phyloP scores from a whole-genome alignment of 768 basidiomycete genomes.

The Leccinum rimulosum region DNA sequence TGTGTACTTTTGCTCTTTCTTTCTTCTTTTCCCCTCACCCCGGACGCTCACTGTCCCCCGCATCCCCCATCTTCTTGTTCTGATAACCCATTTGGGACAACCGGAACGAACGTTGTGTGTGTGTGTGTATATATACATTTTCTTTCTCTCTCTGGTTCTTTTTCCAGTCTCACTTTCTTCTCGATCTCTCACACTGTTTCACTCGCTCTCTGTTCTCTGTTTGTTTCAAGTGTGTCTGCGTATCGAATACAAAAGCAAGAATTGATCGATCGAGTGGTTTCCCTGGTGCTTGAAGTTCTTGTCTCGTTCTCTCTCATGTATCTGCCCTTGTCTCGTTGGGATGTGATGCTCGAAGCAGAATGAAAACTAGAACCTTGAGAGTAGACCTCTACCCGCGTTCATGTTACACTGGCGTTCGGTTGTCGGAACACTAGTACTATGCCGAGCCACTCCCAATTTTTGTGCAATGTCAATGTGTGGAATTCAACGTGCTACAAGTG shows the following conservation, averaged over 20 bases:
- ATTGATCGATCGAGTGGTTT: neutral
- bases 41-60: neutral
- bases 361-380: too few relatives aligned
- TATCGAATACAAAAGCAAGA: neutral
- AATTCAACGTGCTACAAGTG: neutral
- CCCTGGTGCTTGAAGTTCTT: neutral
- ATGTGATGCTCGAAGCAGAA: too few relatives aligned
- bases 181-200: neutral
- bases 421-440: too few relatives aligned
- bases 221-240: neutral
- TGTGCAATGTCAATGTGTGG: neutral
- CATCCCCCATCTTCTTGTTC: neutral
- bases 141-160: neutral
- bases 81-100: neutral
- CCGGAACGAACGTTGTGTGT: neutral
- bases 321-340: neutral
- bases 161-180: neutral
- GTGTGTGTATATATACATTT: neutral
- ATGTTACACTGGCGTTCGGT: too few relatives aligned
- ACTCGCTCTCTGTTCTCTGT: neutral
- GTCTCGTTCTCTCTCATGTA: neutral
- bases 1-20: neutral
- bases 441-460: too few relatives aligned
- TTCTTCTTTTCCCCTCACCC: neutral
- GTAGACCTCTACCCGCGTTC: too few relatives aligned